Conservation (phyloP, 2,329 filamentous ascomycete species). For the Penicillium sp. region DNA sequence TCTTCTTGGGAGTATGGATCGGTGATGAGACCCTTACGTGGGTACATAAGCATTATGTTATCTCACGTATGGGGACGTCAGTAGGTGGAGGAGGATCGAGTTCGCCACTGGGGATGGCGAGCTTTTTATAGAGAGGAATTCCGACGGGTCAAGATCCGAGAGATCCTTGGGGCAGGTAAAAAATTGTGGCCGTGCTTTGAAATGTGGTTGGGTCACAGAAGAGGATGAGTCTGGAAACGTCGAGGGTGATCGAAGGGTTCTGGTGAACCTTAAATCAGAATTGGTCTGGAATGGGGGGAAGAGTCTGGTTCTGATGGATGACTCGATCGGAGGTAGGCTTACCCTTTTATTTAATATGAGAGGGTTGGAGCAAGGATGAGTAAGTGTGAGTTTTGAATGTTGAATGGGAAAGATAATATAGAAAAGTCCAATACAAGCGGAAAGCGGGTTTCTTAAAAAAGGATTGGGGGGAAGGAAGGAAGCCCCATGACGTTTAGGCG, state of each 20-base stretch:
- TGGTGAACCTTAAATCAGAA: constrained; percentile 21
- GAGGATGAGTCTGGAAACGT: constrained; percentile 35
- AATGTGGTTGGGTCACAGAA: constrained; percentile 1
- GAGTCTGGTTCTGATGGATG: constrained; percentile 23
- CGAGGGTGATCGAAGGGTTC: constrained; percentile 23
- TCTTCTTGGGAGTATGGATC: constrained; percentile 40
- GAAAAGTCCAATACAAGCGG: too few relatives aligned
- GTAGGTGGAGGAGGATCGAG: constrained; percentile 21
- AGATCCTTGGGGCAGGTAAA: constrained; percentile 22
- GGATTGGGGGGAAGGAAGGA: background rate
- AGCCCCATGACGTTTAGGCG: constrained; percentile 12
- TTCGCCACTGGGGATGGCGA: constrained; percentile 37
- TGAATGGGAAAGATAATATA: constrained; percentile 8
- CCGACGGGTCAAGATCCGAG: constrained; percentile 34
- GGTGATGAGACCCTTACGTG: constrained; percentile 50
- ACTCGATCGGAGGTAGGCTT: constrained; percentile 25
- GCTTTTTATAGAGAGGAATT: constrained; percentile 33
- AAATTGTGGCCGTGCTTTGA: constrained; percentile 20
- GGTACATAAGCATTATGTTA: constrained; percentile 46
- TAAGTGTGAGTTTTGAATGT: constrained; percentile 4
- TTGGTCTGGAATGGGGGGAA: constrained; percentile 6
- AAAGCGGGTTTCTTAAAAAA: too few relatives aligned
- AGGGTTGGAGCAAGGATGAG: constrained; percentile 1
- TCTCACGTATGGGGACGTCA: constrained; percentile 33
- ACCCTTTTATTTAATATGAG: constrained; percentile 3